Evolutionary conservation across 1,139 yeast genomes (phyloP), one percentile per base, ranked within the genome.

Genomic region (Diutina mesorugosa): DNA sequence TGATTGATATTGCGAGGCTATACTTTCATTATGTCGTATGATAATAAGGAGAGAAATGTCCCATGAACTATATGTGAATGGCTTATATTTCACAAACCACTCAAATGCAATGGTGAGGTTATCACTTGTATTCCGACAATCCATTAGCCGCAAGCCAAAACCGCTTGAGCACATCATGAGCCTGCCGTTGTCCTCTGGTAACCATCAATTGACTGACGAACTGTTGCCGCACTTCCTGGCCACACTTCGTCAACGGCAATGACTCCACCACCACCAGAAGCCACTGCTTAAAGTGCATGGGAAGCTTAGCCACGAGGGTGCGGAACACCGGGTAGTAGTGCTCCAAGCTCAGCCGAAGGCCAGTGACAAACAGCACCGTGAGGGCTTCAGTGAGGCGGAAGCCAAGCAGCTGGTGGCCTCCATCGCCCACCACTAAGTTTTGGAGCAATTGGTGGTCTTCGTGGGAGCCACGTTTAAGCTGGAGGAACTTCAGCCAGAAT

Each of bases 101-200:
- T 10, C 41, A 12, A 4, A 35, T 35, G 41, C 41, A 45, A 45
- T n/a, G 1, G 7, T 14, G 7, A 6, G n/a, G 45, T 14, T 28
- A 30, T 32, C n/a, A 50, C 56, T 65, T 69, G 61, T 76, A 80
- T 56, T 80, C 82, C 9, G 74, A 67, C 58, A 81, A 66, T 2
- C 82, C 82, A 60, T 80, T 81, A 8, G 67, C 69, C 35, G 73
- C 71, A 30, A 84, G 69, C 96, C 96, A 87, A 62, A 84, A 84
- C 58, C 78, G 79, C 61, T 80, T 82, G 21, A 86, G 72, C 0
- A 85, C 72, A 1, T 74, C 79, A 56, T 78, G 76, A 0, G 85
- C 84, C 56, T 77, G 75, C 57, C 89, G 71, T 51, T 79, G 80
- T 0, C 95, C 95, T 60, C 90, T 73, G 0, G 90, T 81, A 7